Evolutionary conservation across 148 eudicot species (phyloP).

Genomic region (Rhododendron henanense): DNA sequence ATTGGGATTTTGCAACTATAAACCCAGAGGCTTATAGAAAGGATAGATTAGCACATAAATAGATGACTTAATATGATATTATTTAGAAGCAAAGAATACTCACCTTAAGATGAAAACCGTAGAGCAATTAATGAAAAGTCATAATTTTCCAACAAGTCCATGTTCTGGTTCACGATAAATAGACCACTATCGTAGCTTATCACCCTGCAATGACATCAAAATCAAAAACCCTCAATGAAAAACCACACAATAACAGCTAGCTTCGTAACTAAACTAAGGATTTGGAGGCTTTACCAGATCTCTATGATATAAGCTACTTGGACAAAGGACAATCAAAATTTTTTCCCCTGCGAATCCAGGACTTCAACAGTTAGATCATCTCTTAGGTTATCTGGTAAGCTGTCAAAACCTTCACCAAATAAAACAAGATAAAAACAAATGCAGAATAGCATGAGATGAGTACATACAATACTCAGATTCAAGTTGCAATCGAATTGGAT

Average conservation of each 20-base stretch:
- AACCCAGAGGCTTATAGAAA: no score
- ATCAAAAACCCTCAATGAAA: background rate
- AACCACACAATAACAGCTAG: background rate
- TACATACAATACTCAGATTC: constrained; percentile 84
- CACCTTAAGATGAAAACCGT: constrained; percentile 68
- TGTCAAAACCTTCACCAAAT: constrained; percentile 31
- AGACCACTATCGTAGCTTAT: constrained; percentile 92
- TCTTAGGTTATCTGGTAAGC: constrained; percentile 87
- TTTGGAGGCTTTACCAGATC: constrained; percentile 48
- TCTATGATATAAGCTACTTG: constrained; percentile 80
- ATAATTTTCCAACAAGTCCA: constrained; percentile 85
- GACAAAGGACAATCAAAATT: constrained; percentile 54
- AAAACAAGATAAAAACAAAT: background rate
- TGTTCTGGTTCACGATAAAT: constrained; percentile 90
- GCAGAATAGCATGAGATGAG: constrained; percentile 13
- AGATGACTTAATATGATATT: background rate
- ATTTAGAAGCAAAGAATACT: background rate
- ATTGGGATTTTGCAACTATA: background rate
- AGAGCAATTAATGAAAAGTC: constrained; percentile 67
- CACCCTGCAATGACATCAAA: constrained; percentile 53
- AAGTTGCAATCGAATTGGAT: constrained; percentile 73
- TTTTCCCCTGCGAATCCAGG: constrained; percentile 76
- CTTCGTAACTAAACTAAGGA: background rate
- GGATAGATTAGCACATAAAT: background rate
- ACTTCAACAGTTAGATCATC: constrained; percentile 85